phyloP scores from a whole-genome alignment of 1,139 yeast species.

The Taphrina deformans region DNA sequence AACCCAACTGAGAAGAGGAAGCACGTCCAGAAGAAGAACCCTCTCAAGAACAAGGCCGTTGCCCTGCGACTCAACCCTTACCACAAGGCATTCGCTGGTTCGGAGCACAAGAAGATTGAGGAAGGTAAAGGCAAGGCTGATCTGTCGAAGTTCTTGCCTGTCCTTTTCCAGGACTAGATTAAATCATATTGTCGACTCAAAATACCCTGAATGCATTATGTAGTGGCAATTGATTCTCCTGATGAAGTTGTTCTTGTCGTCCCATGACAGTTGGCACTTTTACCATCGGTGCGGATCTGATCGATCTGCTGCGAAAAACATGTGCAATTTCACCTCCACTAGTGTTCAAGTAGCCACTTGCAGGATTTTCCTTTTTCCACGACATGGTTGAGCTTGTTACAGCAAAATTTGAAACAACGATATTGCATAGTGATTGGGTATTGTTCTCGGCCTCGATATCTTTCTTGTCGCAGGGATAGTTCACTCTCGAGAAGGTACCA shows the following conservation, averaged over 20 bases:
- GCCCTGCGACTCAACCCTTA: constrained; percentile 98
- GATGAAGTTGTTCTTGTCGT: background rate
- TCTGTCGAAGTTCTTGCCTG: constrained; percentile 28
- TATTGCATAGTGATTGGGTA: too few species aligned
- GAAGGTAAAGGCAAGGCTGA: constrained; percentile 28
- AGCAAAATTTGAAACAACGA: background rate
- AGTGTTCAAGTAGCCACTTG: background rate
- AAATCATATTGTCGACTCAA: background rate
- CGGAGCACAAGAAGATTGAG: constrained; percentile 32
- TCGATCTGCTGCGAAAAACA: background rate
- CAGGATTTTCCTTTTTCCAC: background rate
- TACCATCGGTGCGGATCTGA: too few species aligned
- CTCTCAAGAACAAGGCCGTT: constrained; percentile 99
- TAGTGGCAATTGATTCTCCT: constrained; percentile 5
- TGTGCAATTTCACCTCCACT: too few species aligned
- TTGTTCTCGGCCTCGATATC: too few species aligned
- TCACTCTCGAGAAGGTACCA: too few species aligned
- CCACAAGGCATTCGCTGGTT: constrained; percentile 41
- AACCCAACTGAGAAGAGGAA: constrained; percentile 90
- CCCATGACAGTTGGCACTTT: too few species aligned
- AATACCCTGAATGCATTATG: background rate
- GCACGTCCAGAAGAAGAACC: constrained; percentile 98
- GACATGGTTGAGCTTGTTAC: background rate
- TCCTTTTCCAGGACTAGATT: constrained; percentile 25
- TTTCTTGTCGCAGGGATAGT: too few species aligned